A percentile compares a stretch with the other conserved stretches of the same genome.
Conservation (phyloP, 495 filamentous ascomycete genomes). For the Aeminium ludgeri region DNA sequence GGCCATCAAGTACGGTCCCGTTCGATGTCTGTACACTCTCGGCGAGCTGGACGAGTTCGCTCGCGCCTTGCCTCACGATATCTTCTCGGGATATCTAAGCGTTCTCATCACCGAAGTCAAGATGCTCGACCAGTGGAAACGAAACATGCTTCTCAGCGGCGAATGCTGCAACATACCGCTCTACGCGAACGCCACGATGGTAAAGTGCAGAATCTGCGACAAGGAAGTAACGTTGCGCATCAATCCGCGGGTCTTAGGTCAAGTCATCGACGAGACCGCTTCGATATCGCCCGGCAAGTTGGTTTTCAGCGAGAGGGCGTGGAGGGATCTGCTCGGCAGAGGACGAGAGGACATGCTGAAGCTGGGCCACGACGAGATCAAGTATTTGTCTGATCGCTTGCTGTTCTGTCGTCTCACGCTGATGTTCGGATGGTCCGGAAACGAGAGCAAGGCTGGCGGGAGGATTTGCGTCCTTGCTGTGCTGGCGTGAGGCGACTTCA, state of each 20-base stretch:
- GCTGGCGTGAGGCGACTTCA: background rate
- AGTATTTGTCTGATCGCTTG: slow-evolving; percentile 33
- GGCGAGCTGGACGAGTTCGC: slow-evolving; percentile 43
- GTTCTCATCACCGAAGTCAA: slow-evolving; percentile 38
- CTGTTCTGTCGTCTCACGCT: slow-evolving; percentile 35
- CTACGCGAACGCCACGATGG: slow-evolving; percentile 32
- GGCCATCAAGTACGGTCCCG: slow-evolving; percentile 26
- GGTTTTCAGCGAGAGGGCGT: slow-evolving; percentile 35
- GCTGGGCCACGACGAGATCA: slow-evolving; percentile 19
- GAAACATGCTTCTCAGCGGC: slow-evolving; percentile 34
- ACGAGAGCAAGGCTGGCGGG: slow-evolving; percentile 14
- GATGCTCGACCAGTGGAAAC: slow-evolving; percentile 29
- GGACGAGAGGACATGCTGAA: slow-evolving; percentile 21
- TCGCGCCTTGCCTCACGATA: slow-evolving; percentile 15
- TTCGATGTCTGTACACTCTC: slow-evolving; percentile 37
- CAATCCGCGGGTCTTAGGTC: slow-evolving; percentile 39
- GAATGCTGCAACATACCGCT: slow-evolving; percentile 45
- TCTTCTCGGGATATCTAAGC: slow-evolving; percentile 43
- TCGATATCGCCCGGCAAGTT: slow-evolving; percentile 32
- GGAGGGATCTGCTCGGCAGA: slow-evolving; percentile 36
- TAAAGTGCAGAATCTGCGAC: slow-evolving; percentile 38
- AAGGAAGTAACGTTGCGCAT: slow-evolving; percentile 28
- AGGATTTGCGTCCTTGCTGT: slow-evolving; percentile 12
- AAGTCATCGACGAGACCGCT: slow-evolving; percentile 40
- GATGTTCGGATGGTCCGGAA: slow-evolving; percentile 31